Evolutionary conservation across 495 filamentous ascomycete genomes (phyloP).

Genomic region (Aspergillus avenaceus): DNA sequence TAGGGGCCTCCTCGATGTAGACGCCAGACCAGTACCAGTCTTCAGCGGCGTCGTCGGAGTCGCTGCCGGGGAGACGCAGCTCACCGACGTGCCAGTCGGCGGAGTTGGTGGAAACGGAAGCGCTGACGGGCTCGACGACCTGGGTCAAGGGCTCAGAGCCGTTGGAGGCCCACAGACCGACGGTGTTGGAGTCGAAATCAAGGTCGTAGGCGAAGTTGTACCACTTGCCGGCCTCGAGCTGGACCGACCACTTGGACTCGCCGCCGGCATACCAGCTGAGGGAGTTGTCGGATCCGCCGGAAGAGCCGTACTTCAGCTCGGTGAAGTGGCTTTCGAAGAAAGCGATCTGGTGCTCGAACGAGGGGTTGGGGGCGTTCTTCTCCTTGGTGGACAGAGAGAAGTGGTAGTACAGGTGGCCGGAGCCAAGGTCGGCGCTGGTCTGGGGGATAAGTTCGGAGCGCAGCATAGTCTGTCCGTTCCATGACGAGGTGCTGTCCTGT

Average conservation of each 20-base stretch:
- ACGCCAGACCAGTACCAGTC: conserved; percentile 73
- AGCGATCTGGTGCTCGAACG: conserved; percentile 68
- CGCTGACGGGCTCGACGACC: conserved; percentile 53
- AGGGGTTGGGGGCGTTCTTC: conserved; percentile 55
- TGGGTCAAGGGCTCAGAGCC: conserved; percentile 54
- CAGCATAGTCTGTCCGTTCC: conserved; percentile 59
- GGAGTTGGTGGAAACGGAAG: conserved; percentile 61
- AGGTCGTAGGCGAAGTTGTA: conserved; percentile 68
- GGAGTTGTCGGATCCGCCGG: conserved; percentile 50
- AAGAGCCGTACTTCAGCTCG: conserved; percentile 56
- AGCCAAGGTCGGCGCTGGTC: conserved; percentile 57
- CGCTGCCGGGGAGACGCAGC: conserved; percentile 55
- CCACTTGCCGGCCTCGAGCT: conserved; percentile 56
- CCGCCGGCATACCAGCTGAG: conserved; percentile 53
- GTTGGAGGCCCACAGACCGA: conserved; percentile 66
- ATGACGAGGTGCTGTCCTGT: conserved; percentile 53
- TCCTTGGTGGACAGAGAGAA: conserved; percentile 59
- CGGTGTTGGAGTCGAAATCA: conserved; percentile 55
- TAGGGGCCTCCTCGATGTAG: conserved; percentile 59
- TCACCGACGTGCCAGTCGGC: conserved; percentile 73
- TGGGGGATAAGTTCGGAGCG: conserved; percentile 66
- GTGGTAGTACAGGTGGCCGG: conserved; percentile 64
- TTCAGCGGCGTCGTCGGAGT: conserved; percentile 49
- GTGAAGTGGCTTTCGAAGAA: conserved; percentile 75
- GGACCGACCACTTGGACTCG: conserved; percentile 46